Evolutionary conservation across 345 rosid genomes (phyloP), one percentile per base, ranked within the genome.

Genomic region (Aegle marmelos): DNA sequence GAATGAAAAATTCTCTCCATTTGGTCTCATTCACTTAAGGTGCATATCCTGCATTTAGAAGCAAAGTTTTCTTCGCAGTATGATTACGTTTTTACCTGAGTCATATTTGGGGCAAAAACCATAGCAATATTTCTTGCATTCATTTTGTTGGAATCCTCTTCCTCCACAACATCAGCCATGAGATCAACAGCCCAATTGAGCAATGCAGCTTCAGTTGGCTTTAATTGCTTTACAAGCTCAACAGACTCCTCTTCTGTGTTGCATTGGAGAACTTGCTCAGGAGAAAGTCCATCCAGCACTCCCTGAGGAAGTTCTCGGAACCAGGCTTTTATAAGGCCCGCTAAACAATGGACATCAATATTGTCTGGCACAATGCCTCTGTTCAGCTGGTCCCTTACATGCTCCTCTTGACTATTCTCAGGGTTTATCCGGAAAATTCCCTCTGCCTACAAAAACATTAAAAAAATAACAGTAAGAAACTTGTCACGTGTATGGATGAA

Each of bases 271-370:
- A 93, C 98, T 82, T 96, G 81, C 41, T 96, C 97, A 53, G 98
- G 98, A 50, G 98, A 96, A 81, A 96, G 95, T 75, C 97, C 97
- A 45, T 96, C 98, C 2, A 96, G 90, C n/a, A 96, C 97, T 19
- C 99, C 98, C 2, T 89, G 90, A 56, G 97, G 99, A 73, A 96
- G 93, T 88, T 96, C 99, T 78, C 99, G 82, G 79, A 96, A 92
- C 99, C 99, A 96, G 64, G 99, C 99, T 73, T 96, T 96, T 53
- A 96, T 96, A 77, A 93, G 95, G 77, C 97, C 98, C 37, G 99
- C 98, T 77, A 96, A 77, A 73, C 98, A 96, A 77, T 96, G 99
- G 17, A 94, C 97, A 80, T 93, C 97, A 25, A 94, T 94, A 66
- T 90, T 85, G 67, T 90, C 90, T 1, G 98, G 99, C 31, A 96